Percentiles rank a stretch among this genome's conserved stretches.
These are phyloP conservation scores for Agaricus subrufescens DNA, from an alignment of 768 basidiomycete species.

Conservation along the genomic window DNA sequence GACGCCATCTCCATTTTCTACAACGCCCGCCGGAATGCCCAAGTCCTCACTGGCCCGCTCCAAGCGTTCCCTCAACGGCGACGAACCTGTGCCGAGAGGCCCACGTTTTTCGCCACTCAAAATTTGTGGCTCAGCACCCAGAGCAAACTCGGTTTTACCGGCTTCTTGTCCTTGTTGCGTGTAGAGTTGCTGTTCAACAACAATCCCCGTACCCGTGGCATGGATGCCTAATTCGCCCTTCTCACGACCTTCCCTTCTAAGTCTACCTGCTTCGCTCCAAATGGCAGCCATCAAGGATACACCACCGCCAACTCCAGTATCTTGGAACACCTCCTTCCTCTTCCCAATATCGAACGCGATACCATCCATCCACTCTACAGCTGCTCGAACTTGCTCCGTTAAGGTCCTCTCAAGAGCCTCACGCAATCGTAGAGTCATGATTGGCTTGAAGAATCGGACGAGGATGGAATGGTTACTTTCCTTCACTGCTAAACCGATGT, in stretches of 20 bases:
- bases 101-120: slow-evolving; percentile 64
- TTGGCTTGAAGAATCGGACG: slow-evolving; percentile 56
- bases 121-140: slow-evolving; percentile 75
- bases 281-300: slow-evolving; percentile 51
- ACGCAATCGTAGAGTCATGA: slow-evolving; percentile 51
- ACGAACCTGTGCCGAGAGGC: slow-evolving; percentile 52
- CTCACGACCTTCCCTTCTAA: slow-evolving; percentile 34
- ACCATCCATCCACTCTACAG: slow-evolving; percentile 50
- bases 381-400: slow-evolving; percentile 46
- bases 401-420: slow-evolving; percentile 58
- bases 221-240: slow-evolving; percentile 38
- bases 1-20: slow-evolving; percentile 19
- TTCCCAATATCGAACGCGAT: slow-evolving; percentile 55
- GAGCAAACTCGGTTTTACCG: slow-evolving; percentile 40
- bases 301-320: slow-evolving; percentile 50
- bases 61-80: slow-evolving; percentile 31
- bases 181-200: slow-evolving; percentile 42
- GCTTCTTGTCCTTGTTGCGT: slow-evolving; percentile 18
- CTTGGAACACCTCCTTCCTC: slow-evolving; percentile 60
- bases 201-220: slow-evolving; percentile 60
- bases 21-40: slow-evolving; percentile 18
- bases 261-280: slow-evolving; percentile 65
- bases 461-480: slow-evolving; percentile 63
- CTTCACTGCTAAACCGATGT: slow-evolving; percentile 49
- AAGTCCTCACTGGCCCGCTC: slow-evolving; percentile 25